Base-by-base conservation (phyloP, 177 flowering plant species). In the Vitis hybrid region DNA sequence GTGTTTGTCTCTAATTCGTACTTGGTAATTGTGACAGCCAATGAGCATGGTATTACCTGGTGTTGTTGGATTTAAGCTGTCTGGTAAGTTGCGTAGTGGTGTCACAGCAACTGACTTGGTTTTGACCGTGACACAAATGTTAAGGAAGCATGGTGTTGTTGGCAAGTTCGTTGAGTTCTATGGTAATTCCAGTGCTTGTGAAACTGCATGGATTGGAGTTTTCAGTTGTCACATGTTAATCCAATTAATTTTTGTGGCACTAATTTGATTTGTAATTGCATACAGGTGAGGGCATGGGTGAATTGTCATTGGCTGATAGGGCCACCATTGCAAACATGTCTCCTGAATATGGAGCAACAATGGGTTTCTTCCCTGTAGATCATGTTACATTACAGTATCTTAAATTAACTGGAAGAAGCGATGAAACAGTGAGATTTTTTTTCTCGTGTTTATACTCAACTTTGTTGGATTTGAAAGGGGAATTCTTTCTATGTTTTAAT, bases 301-400 rank as follows among this genome's bases (percentile, higher is more conserved):
- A 88, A 70, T 75, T 92, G 45, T 88, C 98, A 62, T 76, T 94
- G 58, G 97, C 98, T 72, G 98, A 94, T 74, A 85, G 98, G 74
- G 98, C 98, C 26, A 94, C 98, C 16, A 94, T 92, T 74, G 97
- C 97, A n/a, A 92, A 94, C 65, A 94, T 94, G 98, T 94, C 98
- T 66, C 98, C 98, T 65, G 97, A 94, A 75, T 94, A 94, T 87
- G 98, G 98, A 65, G 98, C 98, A 67, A 94, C 98, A 54, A 94
- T 94, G 97, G 98, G 98, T 13, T 94, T 94, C 86, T 94, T 94
- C 87, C 98, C 97, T 39, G 98, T 94, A 8, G 98, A 94, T 83
- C 92, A 86, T 82, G 92, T 94, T 65, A 92, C 98, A 54, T 76
- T 94, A 59, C 94, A 94, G 50, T 94, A 94, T 76, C 88, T 94